Percentiles rank a stretch among this genome's conserved stretches.
These are phyloP conservation scores for Aspergillus indologenus DNA, from an alignment of 495 filamentous ascomycete species.

Conservation along the genomic window DNA sequence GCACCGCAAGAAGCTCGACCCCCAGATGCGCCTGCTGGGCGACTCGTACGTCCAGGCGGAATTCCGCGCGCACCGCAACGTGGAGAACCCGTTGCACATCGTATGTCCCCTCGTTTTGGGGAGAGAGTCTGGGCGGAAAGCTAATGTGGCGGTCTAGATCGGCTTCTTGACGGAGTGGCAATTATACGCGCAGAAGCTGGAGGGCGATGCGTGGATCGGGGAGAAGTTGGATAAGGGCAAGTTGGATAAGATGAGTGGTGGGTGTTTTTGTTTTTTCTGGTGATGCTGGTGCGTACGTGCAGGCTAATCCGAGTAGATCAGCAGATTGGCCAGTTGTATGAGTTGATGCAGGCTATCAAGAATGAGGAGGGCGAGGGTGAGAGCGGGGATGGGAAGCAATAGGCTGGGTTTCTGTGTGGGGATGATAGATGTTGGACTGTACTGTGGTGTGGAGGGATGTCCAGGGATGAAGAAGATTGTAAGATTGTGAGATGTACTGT, in stretches of 20 bases:
- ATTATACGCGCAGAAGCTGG: conserved; percentile 83
- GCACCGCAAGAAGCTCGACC: conserved; percentile 73
- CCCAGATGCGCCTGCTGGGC: conserved; percentile 74
- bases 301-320: conserved; percentile 58
- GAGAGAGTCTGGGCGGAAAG: neutral
- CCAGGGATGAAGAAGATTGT: too few relatives aligned
- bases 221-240: conserved; percentile 74
- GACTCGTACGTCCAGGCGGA: conserved; percentile 90
- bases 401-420: neutral
- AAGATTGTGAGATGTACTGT: neutral
- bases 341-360: conserved; percentile 83
- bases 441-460: too few relatives aligned
- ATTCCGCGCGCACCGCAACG: conserved; percentile 73
- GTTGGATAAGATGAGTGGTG: conserved; percentile 94
- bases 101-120: conserved; percentile 44
- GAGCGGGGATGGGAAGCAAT: conserved; percentile 14
- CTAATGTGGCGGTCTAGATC: conserved; percentile 53
- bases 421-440: conserved; percentile 1
- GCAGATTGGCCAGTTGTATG: conserved; percentile 89
- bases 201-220: conserved; percentile 77
- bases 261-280: conserved; percentile 28
- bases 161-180: conserved; percentile 98
- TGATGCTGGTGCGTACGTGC: conserved; percentile 4
- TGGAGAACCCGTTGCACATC: conserved; percentile 91
- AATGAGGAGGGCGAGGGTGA: conserved; percentile 33